Evolutionary conservation across 306 rosid species (phyloP), one percentile per base, ranked within the genome.

Genomic region (Acacia crassicarpa): DNA sequence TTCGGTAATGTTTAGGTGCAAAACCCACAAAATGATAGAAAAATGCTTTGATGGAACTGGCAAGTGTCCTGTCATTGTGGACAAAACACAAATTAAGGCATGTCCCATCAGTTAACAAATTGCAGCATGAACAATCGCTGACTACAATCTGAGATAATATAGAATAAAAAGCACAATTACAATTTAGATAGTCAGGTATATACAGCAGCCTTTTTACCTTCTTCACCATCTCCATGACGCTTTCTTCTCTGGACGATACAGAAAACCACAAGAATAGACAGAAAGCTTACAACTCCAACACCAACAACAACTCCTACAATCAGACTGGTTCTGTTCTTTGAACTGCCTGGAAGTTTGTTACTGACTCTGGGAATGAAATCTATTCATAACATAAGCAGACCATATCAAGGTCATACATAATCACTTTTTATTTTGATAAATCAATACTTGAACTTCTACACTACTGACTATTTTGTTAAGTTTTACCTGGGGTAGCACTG

Each of bases 401-500:
- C 66, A 63, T 30, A 62, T 65, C 65, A 80, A 58, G 54, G 35
- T 23, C 23, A 33, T 46, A 67, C 54, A 48, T 59, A 69, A 68
- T 6, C 45, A 54, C 27, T 12, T 23, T 30, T 9, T 15, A 40
- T 9, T 25, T 32, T 25, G 33, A 77, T 27, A 86, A 9, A 68
- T 23, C 45, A 58, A 38, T 75, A 43, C 15, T 25, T 59, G 53
- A 82, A 81, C 16, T 45, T 78, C 46, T 72, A 30, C 81, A 54
- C 44, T 71, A 33, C 45, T 23, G 25, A 32, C 17, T 8, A 23
- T 32, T 69, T 72, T 44, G 27, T 19, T 5, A 8, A 25, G 79
- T 76, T 56, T 85, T 86, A 94, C 98, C 91, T 86, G 97, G 93
- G 53, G 70, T 86, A 44, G 96, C 93, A 41, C 89, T 92, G 83